Evolutionary conservation across 163 green algal species (phyloP), one percentile per base, ranked within the genome.

Genomic region (Scenedesmus sp.): DNA sequence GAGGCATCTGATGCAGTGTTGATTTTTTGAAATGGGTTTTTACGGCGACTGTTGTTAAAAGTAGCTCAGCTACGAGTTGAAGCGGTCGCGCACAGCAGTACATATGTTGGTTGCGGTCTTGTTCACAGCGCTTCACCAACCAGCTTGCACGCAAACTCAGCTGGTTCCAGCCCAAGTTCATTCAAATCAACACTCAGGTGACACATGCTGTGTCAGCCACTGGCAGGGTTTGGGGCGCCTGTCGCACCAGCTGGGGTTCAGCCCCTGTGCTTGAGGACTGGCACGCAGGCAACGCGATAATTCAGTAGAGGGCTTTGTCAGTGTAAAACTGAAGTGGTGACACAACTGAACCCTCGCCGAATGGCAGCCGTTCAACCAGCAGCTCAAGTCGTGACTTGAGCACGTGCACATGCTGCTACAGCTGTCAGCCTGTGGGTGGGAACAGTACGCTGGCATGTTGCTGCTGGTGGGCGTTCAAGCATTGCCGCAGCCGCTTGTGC

Each of bases 401-500:
- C 49, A 12, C 49, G 49, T 7, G 9, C 7, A 56, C 12, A 7
- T 56, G 49, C 49, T 7, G 49, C 49, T n/a, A 12, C 49, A 56
- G 49, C 49, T 7, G 9, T 56, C 49, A 56, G 49, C 76, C 26
- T 46, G 0, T 20, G 26, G 26, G n/a, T 18, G n/a, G 44, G 46
- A 86, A n/a, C 44, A 43, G 7, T 2, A 84, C 68, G 30, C 72
- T 78, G 33, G 86, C 86, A 26, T 46, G 80, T 24, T 84, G 86
- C 86, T 90, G 72, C 68, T 85, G 44, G n/a, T 90, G 86, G 24
- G 43, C 44, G 30, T 35, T 44, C 70, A 90, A 30, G 49, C 46
- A 79, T 13, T 78, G 42, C 5, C 86, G 61, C 72, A 90, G 40
- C 46, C 73, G n/a, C 51, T 46, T 90, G 0, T 20, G 3, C 30